Base-by-base conservation (phyloP, 2,329 filamentous ascomycete species). In the Colletotrichum cuscutae region DNA sequence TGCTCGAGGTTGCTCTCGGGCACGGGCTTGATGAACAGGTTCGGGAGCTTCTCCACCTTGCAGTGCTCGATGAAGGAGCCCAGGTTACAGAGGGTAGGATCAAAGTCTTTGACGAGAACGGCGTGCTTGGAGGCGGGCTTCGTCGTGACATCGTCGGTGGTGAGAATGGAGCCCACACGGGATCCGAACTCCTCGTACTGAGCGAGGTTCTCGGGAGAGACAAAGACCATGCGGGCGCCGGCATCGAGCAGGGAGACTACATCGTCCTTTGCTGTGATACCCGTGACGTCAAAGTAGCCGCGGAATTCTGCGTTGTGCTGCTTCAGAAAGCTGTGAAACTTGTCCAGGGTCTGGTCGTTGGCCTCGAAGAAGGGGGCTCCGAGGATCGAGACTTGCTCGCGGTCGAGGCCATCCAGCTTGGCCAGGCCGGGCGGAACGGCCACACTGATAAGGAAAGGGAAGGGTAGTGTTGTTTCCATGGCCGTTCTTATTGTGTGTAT, bases 151-250 rank as follows among this genome's bases (percentile, higher is more conserved):
- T 86, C 83, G 8, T 83, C 82, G 63, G 87, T 84, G 13, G 82
- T 82, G 13, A 89, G 84, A 26, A 85, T 83, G 2, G 89, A 88
- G 24, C 89, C 85, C 30, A 92, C 86, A 71, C 91, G 86, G 56
- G 86, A 84, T 56, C 87, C 89, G 75, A 89, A 90, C 75, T 88
- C 86, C 60, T 86, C 82, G 71, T 89, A 89, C 64, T 87, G 84
- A 9, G 86, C 85, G 65, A 97, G 85, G 80, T 95, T 93, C 69
- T 91, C 87, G 60, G 91, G 89, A 22, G 89, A 89, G 63, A 98
- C 93, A 81, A 98, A 97, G 74, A 97, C 92, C 80, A 93, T 97
- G 65, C 91, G 90, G 7, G 95, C 95, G 72, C 97, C 97, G 75
- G 91, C 90, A 81, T 99, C 94, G 68, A 99, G 90, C 46, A 98